Conservation (phyloP, 805 yeast species). For the Saturnispora quitensis region DNA sequence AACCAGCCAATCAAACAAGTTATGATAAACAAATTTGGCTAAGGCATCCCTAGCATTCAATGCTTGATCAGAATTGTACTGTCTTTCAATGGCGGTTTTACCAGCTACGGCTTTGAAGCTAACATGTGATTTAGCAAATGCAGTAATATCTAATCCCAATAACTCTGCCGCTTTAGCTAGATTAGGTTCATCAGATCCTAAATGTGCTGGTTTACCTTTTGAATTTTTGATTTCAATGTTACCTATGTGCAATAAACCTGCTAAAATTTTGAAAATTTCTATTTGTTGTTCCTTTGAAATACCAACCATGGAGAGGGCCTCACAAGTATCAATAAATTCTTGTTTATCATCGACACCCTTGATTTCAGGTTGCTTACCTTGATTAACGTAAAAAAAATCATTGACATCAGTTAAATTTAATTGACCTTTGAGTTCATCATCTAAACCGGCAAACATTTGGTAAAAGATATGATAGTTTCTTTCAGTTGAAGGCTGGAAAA, state of each 20-base stretch:
- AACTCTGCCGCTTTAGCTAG: constrained; percentile 75
- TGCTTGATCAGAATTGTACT: constrained; percentile 83
- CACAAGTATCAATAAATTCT: constrained; percentile 69
- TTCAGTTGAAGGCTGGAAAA: constrained; percentile 84
- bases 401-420: constrained; percentile 56
- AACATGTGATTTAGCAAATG: constrained; percentile 82
- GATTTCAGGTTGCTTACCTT: constrained; percentile 69
- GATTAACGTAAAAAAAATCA: constrained; percentile 76
- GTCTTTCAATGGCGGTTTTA: constrained; percentile 85
- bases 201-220: constrained; percentile 62
- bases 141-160: constrained; percentile 64
- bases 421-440: constrained; percentile 42
- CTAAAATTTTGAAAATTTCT: constrained; percentile 67
- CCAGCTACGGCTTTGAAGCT: constrained; percentile 8
- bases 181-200: constrained; percentile 81
- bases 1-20: constrained; percentile 93
- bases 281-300: constrained; percentile 48
- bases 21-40: constrained; percentile 86
- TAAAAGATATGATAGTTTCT: constrained; percentile 94
- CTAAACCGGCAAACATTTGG: constrained; percentile 73
- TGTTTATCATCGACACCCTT: constrained; percentile 72
- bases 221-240: constrained; percentile 82
- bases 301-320: constrained; percentile 75
- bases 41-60: constrained; percentile 93
- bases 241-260: constrained; percentile 88